A percentile compares a stretch with the other conserved stretches of the same genome.
These are phyloP conservation scores for Mycena maculata DNA, from an alignment of 768 basidiomycete species.

Conservation along the genomic window DNA sequence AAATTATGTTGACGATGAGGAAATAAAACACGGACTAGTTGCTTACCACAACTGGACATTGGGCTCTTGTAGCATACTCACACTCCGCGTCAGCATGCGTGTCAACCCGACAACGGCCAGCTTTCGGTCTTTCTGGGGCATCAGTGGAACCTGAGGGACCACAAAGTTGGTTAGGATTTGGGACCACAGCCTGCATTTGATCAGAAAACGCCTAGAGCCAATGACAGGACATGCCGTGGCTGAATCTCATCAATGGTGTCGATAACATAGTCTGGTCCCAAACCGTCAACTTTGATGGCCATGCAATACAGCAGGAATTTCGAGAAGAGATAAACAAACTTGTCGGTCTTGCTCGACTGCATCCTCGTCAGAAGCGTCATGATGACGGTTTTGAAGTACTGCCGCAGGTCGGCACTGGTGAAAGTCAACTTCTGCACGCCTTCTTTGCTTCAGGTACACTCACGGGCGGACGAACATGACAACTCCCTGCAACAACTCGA, in stretches of 20 bases:
- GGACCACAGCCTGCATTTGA: slow-evolving; percentile 69
- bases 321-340: slow-evolving; percentile 85
- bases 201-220: background rate
- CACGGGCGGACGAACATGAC: slow-evolving; percentile 81
- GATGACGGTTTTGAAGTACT: slow-evolving; percentile 79
- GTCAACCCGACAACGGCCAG: slow-evolving; percentile 84
- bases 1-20: background rate
- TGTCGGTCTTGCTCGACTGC: slow-evolving; percentile 90
- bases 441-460: slow-evolving; percentile 45
- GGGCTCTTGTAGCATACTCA: slow-evolving; percentile 74
- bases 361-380: slow-evolving; percentile 87
- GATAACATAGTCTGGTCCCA: slow-evolving; percentile 85
- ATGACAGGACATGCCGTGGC: slow-evolving; percentile 65
- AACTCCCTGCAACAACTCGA: slow-evolving; percentile 86
- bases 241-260: slow-evolving; percentile 87
- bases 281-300: slow-evolving; percentile 78
- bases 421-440: slow-evolving; percentile 9
- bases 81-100: slow-evolving; percentile 80
- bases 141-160: slow-evolving; percentile 82
- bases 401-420: slow-evolving; percentile 69
- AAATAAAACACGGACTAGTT: background rate
- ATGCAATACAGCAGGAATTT: slow-evolving; percentile 81
- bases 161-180: slow-evolving; percentile 84
- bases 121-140: slow-evolving; percentile 87
- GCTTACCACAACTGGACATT: slow-evolving; percentile 73